A percentile compares a stretch with the other conserved stretches of the same genome.
phyloP scores from a whole-genome alignment of 306 rosid genomes.

The Potentilla sterilis region DNA sequence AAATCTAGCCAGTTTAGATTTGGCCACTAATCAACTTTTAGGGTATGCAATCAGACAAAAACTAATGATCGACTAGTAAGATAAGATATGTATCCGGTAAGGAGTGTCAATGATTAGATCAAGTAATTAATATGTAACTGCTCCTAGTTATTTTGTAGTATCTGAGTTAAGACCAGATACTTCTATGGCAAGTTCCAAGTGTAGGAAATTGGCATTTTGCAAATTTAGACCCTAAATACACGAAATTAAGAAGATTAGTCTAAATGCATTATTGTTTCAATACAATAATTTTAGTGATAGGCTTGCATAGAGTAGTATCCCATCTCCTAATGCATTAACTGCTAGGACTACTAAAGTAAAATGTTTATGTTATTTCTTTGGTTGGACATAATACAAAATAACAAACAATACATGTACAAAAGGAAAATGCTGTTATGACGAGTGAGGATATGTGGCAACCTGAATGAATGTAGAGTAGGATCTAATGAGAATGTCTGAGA shows the following conservation, averaged over 20 bases:
- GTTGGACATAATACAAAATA: neutral
- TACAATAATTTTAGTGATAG: neutral
- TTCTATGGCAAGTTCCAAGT: neutral
- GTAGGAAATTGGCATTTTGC: neutral
- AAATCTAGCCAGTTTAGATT: neutral
- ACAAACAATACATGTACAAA: neutral
- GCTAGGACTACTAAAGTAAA: neutral
- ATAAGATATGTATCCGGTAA: no score
- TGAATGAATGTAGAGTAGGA: constrained; percentile 49
- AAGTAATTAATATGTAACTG: neutral
- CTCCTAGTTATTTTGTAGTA: neutral
- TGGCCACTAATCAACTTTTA: neutral
- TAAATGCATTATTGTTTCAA: neutral
- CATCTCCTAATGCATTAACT: neutral
- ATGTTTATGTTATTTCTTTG: no score
- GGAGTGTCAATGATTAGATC: neutral
- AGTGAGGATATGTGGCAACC: constrained; percentile 28
- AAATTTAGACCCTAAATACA: neutral
- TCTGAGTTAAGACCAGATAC: neutral
- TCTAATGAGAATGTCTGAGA: constrained; percentile 45
- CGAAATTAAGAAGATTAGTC: neutral
- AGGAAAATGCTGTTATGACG: neutral
- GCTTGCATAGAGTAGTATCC: neutral
- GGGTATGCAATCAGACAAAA: neutral
- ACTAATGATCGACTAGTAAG: neutral